These are phyloP conservation scores for Penicillium palitans DNA, from an alignment of 2,329 filamentous ascomycete species.

Conservation along the genomic window DNA sequence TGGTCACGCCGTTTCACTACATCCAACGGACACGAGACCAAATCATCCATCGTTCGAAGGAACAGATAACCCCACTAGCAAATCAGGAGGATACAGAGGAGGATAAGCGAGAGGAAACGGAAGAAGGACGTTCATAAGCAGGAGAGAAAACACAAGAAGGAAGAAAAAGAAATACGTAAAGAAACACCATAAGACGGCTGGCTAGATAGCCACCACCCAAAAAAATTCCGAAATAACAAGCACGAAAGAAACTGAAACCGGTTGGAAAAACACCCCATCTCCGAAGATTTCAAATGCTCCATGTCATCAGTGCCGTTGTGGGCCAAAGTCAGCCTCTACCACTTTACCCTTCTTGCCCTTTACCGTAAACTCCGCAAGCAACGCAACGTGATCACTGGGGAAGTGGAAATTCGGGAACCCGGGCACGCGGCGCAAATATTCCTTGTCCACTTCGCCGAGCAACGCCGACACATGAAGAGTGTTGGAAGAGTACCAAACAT, in stretches of 20 bases:
- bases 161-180: constrained; percentile 23
- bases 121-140: constrained; percentile 29
- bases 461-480: constrained; percentile 79
- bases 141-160: constrained; percentile 19
- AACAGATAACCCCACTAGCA: constrained; percentile 18
- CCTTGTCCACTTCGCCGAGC: constrained; percentile 80
- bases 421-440: constrained; percentile 81
- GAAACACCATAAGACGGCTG: constrained; percentile 31
- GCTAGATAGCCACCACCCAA: constrained; percentile 30
- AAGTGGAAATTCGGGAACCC: constrained; percentile 95
- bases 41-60: constrained; percentile 5
- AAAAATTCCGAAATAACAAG: constrained; percentile 44
- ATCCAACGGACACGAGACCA: constrained; percentile 30
- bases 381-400: constrained; percentile 86
- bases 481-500: constrained; percentile 97
- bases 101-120: constrained; percentile 12
- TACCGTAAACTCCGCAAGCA: constrained; percentile 86
- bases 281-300: constrained; percentile 40
- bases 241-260: constrained; percentile 31
- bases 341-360: constrained; percentile 81
- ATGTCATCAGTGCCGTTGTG: constrained; percentile 43
- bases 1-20: constrained; percentile 33
- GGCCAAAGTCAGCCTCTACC: constrained; percentile 63
- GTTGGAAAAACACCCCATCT: constrained; percentile 42
- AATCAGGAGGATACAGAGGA: constrained; percentile 15